Evolutionary conservation across 2,329 filamentous ascomycete genomes (phyloP).

Genomic region (Dactylonectria macrodidyma): DNA sequence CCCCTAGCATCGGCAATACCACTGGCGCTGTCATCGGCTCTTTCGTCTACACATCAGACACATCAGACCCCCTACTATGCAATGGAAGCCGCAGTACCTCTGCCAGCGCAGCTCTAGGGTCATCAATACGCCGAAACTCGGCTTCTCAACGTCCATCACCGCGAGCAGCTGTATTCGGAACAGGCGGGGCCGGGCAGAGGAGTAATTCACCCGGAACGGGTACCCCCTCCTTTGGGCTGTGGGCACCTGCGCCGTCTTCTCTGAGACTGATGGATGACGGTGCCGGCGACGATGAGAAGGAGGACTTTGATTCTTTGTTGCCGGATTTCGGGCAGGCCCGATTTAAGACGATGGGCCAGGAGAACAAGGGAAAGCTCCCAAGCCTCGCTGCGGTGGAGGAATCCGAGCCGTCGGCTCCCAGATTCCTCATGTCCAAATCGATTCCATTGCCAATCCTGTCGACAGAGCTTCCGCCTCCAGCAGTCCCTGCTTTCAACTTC

Average conservation of each 20-base stretch:
- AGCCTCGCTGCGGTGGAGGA: slow-evolving; percentile 24
- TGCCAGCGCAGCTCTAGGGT: slow-evolving; percentile 55
- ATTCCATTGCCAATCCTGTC: slow-evolving; percentile 38
- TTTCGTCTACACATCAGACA: slow-evolving; percentile 56
- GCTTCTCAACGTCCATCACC: slow-evolving; percentile 46
- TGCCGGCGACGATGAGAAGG: slow-evolving; percentile 54
- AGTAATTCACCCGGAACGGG: slow-evolving; percentile 40
- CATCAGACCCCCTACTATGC: slow-evolving; percentile 58
- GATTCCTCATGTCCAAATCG: slow-evolving; percentile 40
- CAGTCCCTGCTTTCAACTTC: slow-evolving; percentile 36
- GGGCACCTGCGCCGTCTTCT: slow-evolving; percentile 56
- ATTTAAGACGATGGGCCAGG: slow-evolving; percentile 41
- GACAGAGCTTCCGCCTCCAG: slow-evolving; percentile 41
- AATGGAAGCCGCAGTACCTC: slow-evolving; percentile 62
- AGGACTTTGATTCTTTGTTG: slow-evolving; percentile 66
- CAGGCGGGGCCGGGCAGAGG: slow-evolving; percentile 35
- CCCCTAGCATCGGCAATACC: slow-evolving; percentile 42
- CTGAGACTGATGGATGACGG: slow-evolving; percentile 62
- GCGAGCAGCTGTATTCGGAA: slow-evolving; percentile 37
- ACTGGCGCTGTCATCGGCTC: slow-evolving; percentile 51
- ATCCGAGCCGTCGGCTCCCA: slow-evolving; percentile 28
- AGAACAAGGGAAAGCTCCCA: slow-evolving; percentile 31
- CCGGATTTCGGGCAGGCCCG: slow-evolving; percentile 65
- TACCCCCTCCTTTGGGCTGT: slow-evolving; percentile 49
- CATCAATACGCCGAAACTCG: slow-evolving; percentile 49